Evolutionary conservation across 495 filamentous ascomycete genomes (phyloP).

Genomic region (Alectoria sarmentosa): DNA sequence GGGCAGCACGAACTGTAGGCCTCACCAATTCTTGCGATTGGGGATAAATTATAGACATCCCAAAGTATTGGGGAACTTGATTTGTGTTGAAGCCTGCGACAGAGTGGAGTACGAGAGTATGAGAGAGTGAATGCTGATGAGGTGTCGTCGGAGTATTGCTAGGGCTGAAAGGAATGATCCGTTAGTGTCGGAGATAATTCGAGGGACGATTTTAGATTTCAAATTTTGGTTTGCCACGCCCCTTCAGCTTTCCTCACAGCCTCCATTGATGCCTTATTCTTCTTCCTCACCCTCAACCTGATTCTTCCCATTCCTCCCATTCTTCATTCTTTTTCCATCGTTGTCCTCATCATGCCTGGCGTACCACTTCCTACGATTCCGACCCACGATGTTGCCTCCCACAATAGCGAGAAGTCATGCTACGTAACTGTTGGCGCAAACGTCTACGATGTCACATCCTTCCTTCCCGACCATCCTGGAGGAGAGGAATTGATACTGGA

Average conservation of each 20-base stretch:
- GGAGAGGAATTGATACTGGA: conserved; percentile 83
- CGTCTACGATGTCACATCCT: conserved; percentile 91
- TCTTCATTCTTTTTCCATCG: background rate
- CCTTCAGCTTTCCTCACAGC: conserved; percentile 18
- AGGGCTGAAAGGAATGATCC: background rate
- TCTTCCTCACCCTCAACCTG: background rate
- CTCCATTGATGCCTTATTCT: conserved; percentile 13
- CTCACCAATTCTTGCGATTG: background rate
- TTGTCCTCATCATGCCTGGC: conserved; percentile 9
- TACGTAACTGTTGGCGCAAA: conserved; percentile 86
- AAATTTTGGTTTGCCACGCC: conserved; percentile 9
- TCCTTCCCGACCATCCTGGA: conserved; percentile 83
- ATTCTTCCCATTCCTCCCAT: background rate
- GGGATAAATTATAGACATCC: background rate
- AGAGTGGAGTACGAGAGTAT: background rate
- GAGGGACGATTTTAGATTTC: background rate
- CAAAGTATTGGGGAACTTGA: background rate
- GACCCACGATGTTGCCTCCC: conserved; percentile 66
- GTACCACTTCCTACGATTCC: conserved; percentile 64
- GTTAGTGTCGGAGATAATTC: background rate
- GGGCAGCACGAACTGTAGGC: background rate
- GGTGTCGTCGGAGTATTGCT: background rate
- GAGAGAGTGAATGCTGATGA: background rate
- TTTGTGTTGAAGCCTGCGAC: background rate
- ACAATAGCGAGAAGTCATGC: conserved; percentile 77